phyloP scores from a whole-genome alignment of 1,284 basidiomycete species.

The Ganoderma resinaceum region DNA sequence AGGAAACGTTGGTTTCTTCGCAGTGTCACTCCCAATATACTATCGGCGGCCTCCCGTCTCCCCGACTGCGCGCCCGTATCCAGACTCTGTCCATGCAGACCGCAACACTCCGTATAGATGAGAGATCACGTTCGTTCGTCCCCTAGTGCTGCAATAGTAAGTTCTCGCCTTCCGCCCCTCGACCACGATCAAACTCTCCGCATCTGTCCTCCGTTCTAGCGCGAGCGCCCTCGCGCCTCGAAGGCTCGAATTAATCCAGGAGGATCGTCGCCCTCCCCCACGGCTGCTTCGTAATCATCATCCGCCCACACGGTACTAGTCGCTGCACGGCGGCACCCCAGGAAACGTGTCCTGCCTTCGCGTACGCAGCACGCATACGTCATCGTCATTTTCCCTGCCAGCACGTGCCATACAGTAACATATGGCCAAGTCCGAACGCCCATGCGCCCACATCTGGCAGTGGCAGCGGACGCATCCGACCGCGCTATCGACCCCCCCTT shows the following conservation, averaged over 20 bases:
- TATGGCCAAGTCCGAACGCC: background rate
- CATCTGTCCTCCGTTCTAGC: background rate
- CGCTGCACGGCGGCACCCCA: background rate
- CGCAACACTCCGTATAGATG: background rate
- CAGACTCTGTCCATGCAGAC: background rate
- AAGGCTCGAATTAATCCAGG: background rate
- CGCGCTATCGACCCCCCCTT: slow-evolving; percentile 5
- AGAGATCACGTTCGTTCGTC: background rate
- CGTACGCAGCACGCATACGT: too few relatives aligned
- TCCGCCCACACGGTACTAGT: too few relatives aligned
- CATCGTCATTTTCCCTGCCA: background rate
- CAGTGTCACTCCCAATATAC: background rate
- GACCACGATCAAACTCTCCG: background rate
- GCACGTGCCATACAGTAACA: background rate
- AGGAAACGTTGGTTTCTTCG: too few relatives aligned
- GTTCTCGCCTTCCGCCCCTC: background rate
- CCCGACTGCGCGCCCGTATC: background rate
- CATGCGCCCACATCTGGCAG: background rate
- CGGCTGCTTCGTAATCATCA: background rate
- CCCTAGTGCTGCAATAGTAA: background rate
- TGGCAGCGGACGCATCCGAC: background rate
- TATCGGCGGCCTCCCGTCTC: background rate
- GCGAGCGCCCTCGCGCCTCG: background rate
- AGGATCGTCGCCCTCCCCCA: background rate
- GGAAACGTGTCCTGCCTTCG: background rate